These are phyloP conservation scores for Eucalyptus lansdowneana DNA, from an alignment of 345 rosid genomes.

Conservation along the genomic window DNA sequence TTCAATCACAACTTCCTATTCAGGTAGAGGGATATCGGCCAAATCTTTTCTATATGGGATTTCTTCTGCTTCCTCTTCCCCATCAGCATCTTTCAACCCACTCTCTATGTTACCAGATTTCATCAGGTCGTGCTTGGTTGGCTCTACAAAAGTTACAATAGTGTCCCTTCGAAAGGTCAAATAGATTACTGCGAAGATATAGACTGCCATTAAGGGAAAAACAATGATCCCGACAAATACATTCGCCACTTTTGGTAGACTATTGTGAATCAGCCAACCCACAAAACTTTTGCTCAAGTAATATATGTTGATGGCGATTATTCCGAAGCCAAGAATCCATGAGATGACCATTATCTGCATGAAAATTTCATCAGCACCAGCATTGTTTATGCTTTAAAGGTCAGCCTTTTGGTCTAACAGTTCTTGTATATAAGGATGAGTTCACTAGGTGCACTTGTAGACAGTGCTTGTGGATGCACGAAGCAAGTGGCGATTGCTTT, in stretches of 20 bases:
- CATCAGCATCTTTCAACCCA: background rate
- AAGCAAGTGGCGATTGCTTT: no score
- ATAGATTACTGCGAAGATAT: slow-evolving; percentile 26
- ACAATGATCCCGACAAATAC: slow-evolving; percentile 32
- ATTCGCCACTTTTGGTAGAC: slow-evolving; percentile 22
- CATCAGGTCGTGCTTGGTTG: slow-evolving; percentile 3
- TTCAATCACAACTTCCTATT: background rate
- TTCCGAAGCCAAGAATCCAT: slow-evolving; percentile 42
- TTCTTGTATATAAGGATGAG: background rate
- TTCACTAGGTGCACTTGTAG: background rate
- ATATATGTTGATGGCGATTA: slow-evolving; percentile 53
- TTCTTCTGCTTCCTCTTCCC: background rate
- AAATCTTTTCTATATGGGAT: slow-evolving; percentile 39
- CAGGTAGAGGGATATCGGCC: slow-evolving; percentile 23
- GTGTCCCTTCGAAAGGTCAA: slow-evolving; percentile 38
- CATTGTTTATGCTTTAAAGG: background rate
- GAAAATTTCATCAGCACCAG: background rate
- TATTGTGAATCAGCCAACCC: slow-evolving; percentile 33
- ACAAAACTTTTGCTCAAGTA: slow-evolving; percentile 40
- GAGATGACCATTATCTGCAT: slow-evolving; percentile 41
- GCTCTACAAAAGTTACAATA: slow-evolving; percentile 19
- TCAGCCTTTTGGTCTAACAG: background rate
- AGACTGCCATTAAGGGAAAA: slow-evolving; percentile 43
- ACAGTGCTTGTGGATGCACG: background rate
- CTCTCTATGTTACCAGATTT: slow-evolving; percentile 5